Percentiles rank a stretch among this genome's conserved stretches.
These are phyloP conservation scores for Candida insectalens DNA, from an alignment of 805 yeast species.

Conservation along the genomic window DNA sequence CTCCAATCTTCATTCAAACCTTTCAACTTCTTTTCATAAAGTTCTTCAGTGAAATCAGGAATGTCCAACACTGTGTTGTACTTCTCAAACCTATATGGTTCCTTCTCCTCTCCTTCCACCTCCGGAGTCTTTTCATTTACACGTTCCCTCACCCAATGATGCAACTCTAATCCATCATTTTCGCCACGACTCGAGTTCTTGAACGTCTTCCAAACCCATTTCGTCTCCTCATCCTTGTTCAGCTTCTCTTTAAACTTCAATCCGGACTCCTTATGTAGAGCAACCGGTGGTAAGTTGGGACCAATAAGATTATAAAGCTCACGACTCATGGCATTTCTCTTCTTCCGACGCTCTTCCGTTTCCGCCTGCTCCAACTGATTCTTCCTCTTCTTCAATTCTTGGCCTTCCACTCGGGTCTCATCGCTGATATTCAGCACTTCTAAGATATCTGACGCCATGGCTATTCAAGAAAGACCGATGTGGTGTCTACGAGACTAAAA, in stretches of 20 bases:
- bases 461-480: no score
- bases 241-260: constrained; percentile 57
- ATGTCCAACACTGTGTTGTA: constrained; percentile 60
- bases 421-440: constrained; percentile 67
- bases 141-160: constrained; percentile 69
- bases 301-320: constrained; percentile 86
- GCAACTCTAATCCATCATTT: constrained; percentile 39
- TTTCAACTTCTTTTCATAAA: constrained; percentile 39
- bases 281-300: constrained; percentile 80
- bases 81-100: constrained; percentile 56
- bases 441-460: constrained; percentile 48
- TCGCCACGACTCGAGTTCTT: constrained; percentile 35
- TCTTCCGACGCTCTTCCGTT: constrained; percentile 24
- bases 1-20: constrained; percentile 40
- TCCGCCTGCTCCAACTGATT: constrained; percentile 22
- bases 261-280: constrained; percentile 30
- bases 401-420: constrained; percentile 24
- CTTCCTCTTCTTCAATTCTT: constrained; percentile 27
- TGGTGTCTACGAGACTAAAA: no score
- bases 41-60: constrained; percentile 57
- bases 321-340: constrained; percentile 64
- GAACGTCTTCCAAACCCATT: constrained; percentile 73
- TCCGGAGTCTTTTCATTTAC: not conserved
- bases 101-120: not conserved
- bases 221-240: constrained; percentile 55